Evolutionary conservation across 179 eudicot genomes (phyloP), one percentile per base, ranked within the genome.

Genomic region (Dionaea muscipula): DNA sequence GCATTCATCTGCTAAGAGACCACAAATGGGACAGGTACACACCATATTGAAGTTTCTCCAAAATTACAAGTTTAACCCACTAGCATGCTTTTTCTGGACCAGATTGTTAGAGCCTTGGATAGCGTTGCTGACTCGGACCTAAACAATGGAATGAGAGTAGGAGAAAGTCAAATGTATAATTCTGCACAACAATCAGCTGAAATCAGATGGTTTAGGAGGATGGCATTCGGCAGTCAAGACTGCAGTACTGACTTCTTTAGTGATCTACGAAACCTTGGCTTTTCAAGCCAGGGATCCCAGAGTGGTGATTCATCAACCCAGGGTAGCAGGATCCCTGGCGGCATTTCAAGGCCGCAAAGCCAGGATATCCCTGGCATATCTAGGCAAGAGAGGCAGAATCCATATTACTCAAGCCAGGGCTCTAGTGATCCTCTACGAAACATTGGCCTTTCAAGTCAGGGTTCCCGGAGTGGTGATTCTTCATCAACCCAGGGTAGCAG

Each of bases 11-110:
- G 50, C 69, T 12, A 86, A 73, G 65, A 82, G 97, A 74, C 97
- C 95, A n/a, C 69, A 70, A 67, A 86, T 90, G 97, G 87, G 90
- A 51, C 94, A 81, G 97, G 97, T 83, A 77, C 46, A 13, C 18
- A 24, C 18, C 18, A 14, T 14, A 23, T 3, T 51, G 55, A 33
- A 33, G 20, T 17, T 17, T 7, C 22, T 19, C 13, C 51, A 47
- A n/a, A n/a, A n/a, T n/a, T n/a, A n/a, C n/a, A n/a, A n/a, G n/a
- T n/a, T n/a, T n/a, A n/a, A n/a, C n/a, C n/a, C n/a, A n/a, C n/a
- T n/a, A n/a, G n/a, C 26, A 8, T 26, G 12, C 25, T 49, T 25
- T 27, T 26, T 60, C 21, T 11, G 46, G 55, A 60, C 51, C 80
- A 91, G 98, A 80, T 91, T 60, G 77, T 82, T 54, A 73, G 95